Base-by-base conservation (phyloP, 345 rosid species). In the Jatropha curcas region DNA sequence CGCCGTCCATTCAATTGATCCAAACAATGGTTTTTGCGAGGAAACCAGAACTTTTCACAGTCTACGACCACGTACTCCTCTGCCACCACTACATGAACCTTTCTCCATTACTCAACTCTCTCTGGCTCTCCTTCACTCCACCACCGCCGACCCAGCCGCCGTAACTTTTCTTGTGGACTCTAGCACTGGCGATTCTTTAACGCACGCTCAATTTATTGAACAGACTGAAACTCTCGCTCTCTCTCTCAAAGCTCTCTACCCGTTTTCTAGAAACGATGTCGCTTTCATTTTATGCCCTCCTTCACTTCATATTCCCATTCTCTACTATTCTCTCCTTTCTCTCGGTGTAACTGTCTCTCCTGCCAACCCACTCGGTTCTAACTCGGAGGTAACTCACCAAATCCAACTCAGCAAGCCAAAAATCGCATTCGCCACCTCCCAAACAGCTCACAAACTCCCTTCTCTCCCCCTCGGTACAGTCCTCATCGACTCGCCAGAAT, bases 401-500 rank as follows among this genome's bases (percentile, higher is more conserved):
- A 68, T 87, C 61, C 71, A 77, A 72, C 84, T 94, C 77, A 33
- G 79, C 31, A 78, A 81, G 24, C 97, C 97, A 5, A 80, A 84
- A 61, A 80, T 94, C 67, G 97, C 92, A 64, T 94, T 94, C 72
- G 84, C 97, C 52, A 82, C 88, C 43, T 82, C 87, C 39, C 72
- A 77, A 25, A 71, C 86, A 51, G 86, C 86, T 31, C 70, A 76
- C 3, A 86, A 82, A 65, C 64, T 90, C 53, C 76, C 88, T 1
- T 7, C 66, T 0, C 85, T 87, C 61, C 81, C 80, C 45, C 81
- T 66, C 63, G 84, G 83, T 51, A 79, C 80, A 56, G 50, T 94
- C 76, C 71, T 89, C 39, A 34, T 92, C 64, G 93, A 92, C 86
- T 92, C 97, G 24, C 91, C 95, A 22, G 89, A 87, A 81, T 94